Conservation (phyloP, 352 stramenopile species). For the Phytophthora ramorum region DNA sequence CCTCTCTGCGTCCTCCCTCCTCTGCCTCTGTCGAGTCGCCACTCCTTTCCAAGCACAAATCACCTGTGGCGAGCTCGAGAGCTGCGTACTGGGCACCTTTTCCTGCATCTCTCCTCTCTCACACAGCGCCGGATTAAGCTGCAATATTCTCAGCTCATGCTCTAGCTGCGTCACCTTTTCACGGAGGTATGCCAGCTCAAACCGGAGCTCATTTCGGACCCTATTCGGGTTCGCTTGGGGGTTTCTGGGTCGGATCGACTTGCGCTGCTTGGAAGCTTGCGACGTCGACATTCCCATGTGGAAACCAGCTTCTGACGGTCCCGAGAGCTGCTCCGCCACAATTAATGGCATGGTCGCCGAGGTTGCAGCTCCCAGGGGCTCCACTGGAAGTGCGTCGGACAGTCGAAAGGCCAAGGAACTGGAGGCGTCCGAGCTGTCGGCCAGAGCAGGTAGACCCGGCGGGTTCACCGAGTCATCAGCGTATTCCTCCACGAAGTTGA, state of each 20-base stretch:
- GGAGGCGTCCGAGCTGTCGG: constrained; percentile 15
- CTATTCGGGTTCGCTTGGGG: constrained; percentile 33
- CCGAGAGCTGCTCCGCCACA: constrained; percentile 13
- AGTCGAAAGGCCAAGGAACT: constrained; percentile 17
- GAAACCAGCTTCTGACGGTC: neutral
- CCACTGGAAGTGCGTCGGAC: constrained; percentile 8
- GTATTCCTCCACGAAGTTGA: constrained; percentile 27
- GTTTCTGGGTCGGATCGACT: constrained; percentile 7
- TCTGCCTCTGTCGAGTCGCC: constrained; percentile 29
- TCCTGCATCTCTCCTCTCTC: neutral
- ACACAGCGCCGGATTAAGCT: constrained; percentile 9
- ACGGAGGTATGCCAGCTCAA: constrained; percentile 68
- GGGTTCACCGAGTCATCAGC: constrained; percentile 11
- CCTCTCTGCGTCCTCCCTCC: constrained; percentile 34
- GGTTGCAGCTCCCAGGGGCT: constrained; percentile 2
- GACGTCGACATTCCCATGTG: constrained; percentile 8
- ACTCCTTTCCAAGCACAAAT: constrained; percentile 23
- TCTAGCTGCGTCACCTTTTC: constrained; percentile 59
- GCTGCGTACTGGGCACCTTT: neutral
- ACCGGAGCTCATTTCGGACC: constrained; percentile 41
- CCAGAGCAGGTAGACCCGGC: neutral
- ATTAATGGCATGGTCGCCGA: constrained; percentile 2
- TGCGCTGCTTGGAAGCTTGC: constrained; percentile 3
- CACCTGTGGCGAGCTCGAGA: constrained; percentile 6
- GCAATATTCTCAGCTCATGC: constrained; percentile 46